Base-by-base conservation (phyloP, 805 yeast species). In the Candida dajiaensis region DNA sequence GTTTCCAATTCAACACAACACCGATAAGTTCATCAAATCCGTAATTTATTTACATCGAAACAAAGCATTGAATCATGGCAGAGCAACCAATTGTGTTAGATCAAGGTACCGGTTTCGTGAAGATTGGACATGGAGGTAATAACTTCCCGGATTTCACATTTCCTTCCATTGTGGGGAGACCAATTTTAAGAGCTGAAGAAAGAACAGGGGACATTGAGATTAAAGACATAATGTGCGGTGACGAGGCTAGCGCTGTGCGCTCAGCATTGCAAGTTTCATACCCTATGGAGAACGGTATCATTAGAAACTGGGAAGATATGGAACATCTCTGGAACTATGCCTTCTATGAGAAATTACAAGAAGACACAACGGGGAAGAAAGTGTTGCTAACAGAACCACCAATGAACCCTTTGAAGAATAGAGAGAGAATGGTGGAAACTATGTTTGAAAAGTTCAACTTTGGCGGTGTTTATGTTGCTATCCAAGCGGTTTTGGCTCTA, bases 221-320 rank as follows among this genome's bases (percentile, higher is more conserved):
- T 62, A 88, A 85, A 63, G 99, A 94, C 64, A 88, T 94, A 58
- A 94, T 94, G 99, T 90, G 97, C 61, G 99, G 99, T 53, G 85
- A 83, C 55, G 98, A 94, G 63, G 99, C 99, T 42, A 79, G 87
- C 54, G 85, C 85, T 23, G 95, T 87, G 31, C 80, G 99, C 59
- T 83, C 96, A 2, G 79, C 90, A 54, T 75, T 94, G 50, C 96
- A 94, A 68, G 80, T 94, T 47, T 82, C 90, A n/a, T 94, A 94
- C 62, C 99, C 99, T 12, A 90, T 94, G 98, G 99, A 94, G 68
- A 94, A 94, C 65, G 99, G 99, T 61, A 88, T 94, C 59, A 92
- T 94, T 64, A 85, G 83, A 63, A 89, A 90, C 67, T 94, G 99
- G 99, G 96, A 90, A 58, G 99, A 94, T 65, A 94, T 94, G 98